Evolutionary conservation across 257 asterid species (phyloP).

Genomic region (Penstemon davidsonii): DNA sequence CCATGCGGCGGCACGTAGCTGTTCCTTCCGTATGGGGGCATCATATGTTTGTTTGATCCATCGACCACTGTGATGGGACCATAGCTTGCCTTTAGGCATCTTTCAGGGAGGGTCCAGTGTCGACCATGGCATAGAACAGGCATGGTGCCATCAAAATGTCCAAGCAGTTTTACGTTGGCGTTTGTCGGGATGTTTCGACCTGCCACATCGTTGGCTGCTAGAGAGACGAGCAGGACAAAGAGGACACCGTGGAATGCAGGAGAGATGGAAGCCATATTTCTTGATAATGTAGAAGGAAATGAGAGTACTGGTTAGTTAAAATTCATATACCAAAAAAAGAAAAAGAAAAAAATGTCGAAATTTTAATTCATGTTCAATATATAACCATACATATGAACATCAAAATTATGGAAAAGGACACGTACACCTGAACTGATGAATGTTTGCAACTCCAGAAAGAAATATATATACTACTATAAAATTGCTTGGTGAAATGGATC

Average conservation of each 20-base stretch:
- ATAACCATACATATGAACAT: no score
- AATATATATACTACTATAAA: no score
- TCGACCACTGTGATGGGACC: constrained; percentile 52
- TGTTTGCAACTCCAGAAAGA: no score
- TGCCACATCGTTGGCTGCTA: constrained; percentile 25
- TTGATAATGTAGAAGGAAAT: not conserved
- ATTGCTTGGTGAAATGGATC: no score
- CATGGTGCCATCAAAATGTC: constrained; percentile 49
- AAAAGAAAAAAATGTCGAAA: no score
- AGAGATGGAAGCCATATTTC: constrained; percentile 39
- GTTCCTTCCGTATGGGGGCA: constrained; percentile 34
- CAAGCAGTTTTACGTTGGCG: constrained; percentile 24
- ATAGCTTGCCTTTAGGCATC: constrained; percentile 36
- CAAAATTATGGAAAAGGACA: no score
- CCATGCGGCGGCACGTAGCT: constrained; percentile 50
- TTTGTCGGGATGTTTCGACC: constrained; percentile 38
- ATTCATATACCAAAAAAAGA: no score
- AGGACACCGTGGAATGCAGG: constrained; percentile 29
- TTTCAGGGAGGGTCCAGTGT: constrained; percentile 38
- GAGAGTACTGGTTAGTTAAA: no score
- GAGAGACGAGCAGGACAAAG: constrained; percentile 28
- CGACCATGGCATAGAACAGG: constrained; percentile 74
- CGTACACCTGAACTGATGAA: no score
- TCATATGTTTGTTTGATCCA: constrained; percentile 38
- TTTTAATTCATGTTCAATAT: no score